A percentile compares a stretch with the other conserved stretches of the same genome.
phyloP scores from a whole-genome alignment of 108 stramenopile genomes.

The Aureococcus anophagefferens region DNA sequence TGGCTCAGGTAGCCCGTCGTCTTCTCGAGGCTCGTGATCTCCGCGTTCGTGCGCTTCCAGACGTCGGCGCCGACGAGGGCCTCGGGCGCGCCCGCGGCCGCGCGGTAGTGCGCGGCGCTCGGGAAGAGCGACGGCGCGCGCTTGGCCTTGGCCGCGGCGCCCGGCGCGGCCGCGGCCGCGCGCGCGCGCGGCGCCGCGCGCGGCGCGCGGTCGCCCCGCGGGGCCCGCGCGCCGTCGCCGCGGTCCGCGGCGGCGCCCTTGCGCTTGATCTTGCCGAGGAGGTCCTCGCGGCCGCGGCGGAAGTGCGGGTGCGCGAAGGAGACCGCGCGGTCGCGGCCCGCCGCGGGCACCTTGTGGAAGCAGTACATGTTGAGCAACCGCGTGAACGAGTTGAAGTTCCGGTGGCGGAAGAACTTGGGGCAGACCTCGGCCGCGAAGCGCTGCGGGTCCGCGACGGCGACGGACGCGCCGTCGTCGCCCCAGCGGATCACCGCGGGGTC shows the following conservation, averaged over 20 bases:
- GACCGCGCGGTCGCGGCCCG: neutral
- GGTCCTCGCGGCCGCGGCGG: neutral
- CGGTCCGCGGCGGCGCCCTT: neutral
- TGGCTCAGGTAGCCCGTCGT: too few species aligned
- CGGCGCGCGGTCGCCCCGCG: too few species aligned
- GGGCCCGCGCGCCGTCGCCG: too few species aligned
- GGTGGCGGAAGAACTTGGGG: slow-evolving; percentile 19
- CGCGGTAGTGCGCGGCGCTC: neutral
- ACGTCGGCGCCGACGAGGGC: neutral
- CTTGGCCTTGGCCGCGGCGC: neutral
- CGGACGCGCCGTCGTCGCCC: neutral
- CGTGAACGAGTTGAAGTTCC: slow-evolving; percentile 20
- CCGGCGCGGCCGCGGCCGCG: too few species aligned
- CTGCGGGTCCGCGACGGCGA: neutral
- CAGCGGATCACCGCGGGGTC: neutral
- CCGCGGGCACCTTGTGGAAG: neutral
- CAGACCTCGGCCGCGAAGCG: neutral
- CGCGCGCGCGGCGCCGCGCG: too few species aligned
- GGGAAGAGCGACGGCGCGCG: too few species aligned
- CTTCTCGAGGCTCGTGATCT: too few species aligned
- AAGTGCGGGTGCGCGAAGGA: neutral
- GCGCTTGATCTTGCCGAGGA: neutral
- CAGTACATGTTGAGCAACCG: slow-evolving; percentile 21
- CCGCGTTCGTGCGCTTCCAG: too few species aligned
- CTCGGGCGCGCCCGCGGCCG: neutral